These are phyloP conservation scores for Tetraselmis striata DNA, from an alignment of 139 green algal species.

Conservation along the genomic window DNA sequence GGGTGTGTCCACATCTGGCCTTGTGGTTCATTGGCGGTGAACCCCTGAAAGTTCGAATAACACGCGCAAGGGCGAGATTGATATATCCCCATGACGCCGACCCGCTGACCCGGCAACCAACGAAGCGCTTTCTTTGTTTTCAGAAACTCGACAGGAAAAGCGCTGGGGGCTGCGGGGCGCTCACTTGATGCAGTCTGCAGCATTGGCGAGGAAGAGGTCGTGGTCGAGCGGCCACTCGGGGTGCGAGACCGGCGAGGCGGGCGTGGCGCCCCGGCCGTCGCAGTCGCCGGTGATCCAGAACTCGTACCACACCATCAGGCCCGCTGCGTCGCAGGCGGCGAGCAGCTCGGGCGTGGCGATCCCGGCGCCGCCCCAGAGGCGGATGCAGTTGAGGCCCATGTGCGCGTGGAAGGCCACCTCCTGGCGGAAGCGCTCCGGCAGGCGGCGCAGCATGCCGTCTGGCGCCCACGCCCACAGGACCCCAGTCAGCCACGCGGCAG, in stretches of 20 bases:
- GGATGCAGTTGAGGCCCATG: conserved; percentile 31
- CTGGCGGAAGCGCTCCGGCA: conserved; percentile 11
- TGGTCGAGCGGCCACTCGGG: conserved; percentile 31
- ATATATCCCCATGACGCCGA: too few species aligned
- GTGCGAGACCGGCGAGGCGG: conserved; percentile 3
- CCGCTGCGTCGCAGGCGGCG: conserved; percentile 25
- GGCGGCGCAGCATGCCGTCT: conserved; percentile 27
- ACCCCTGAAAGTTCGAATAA: too few species aligned
- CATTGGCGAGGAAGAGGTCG: conserved; percentile 22
- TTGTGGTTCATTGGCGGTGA: too few species aligned
- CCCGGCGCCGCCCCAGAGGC: conserved; percentile 33
- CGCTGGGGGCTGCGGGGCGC: too few species aligned
- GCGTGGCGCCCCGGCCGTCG: conserved; percentile 25
- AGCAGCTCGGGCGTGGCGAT: conserved; percentile 31
- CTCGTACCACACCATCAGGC: conserved; percentile 29
- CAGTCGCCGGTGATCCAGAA: conserved; percentile 43
- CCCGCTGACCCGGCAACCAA: too few species aligned
- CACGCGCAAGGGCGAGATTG: too few species aligned
- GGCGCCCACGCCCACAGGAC: too few species aligned
- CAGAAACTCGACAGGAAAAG: too few species aligned
- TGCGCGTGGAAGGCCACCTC: conserved; percentile 31
- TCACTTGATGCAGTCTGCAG: neutral
- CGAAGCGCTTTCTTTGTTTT: neutral
- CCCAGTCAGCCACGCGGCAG: too few species aligned
- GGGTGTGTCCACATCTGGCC: too few species aligned